Evolutionary conservation across 148 eudicot genomes (phyloP).

Genomic region (Spergularia bocconei): DNA sequence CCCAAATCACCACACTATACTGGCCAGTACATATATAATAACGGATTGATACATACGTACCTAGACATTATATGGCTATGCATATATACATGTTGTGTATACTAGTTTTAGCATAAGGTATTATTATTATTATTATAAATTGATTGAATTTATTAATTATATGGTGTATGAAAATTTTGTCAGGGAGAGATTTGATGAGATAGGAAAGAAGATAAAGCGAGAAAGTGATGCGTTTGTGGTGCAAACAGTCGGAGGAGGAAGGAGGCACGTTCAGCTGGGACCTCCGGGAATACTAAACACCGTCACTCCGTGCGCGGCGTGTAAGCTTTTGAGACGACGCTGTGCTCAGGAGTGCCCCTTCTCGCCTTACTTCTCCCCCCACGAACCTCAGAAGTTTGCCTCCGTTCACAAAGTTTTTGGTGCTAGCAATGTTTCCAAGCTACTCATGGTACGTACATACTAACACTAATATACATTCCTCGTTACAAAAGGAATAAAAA

Average conservation of each 20-base stretch:
- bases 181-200: constrained; percentile 69
- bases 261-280: constrained; percentile 34
- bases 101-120: not conserved
- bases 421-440: constrained; percentile 76
- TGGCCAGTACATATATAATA: not conserved
- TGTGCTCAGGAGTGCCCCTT: constrained; percentile 81
- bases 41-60: not conserved
- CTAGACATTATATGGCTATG: no score
- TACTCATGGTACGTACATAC: constrained; percentile 55
- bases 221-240: constrained; percentile 38
- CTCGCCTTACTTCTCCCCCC: constrained; percentile 74
- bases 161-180: constrained; percentile 5
- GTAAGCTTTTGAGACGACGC: constrained; percentile 59
- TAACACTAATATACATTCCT: not conserved
- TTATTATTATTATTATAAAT: no score
- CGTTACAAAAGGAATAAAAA: not conserved
- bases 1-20: not conserved
- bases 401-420: constrained; percentile 77
- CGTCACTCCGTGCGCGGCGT: constrained; percentile 70
- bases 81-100: not conserved
- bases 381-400: constrained; percentile 74
- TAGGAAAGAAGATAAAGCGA: constrained; percentile 66
- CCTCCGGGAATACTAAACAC: constrained; percentile 48
- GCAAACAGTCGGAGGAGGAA: constrained; percentile 36
- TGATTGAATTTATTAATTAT: not conserved